Base-by-base conservation (phyloP, 164 flowering plant species). In the Kingdonia uniflora region DNA sequence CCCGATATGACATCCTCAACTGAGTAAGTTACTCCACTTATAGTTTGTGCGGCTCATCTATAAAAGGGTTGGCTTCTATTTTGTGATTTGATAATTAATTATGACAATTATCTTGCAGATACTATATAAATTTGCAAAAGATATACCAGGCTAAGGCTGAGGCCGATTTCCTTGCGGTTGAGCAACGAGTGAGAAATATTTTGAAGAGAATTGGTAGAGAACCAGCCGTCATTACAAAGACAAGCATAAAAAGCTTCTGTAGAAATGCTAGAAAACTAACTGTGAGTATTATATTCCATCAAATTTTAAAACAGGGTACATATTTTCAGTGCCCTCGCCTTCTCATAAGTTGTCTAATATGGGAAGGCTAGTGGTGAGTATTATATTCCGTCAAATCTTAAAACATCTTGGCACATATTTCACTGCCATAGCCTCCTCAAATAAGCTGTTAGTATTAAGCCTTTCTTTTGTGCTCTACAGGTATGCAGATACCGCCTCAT, bases 1-100 rank as follows among this genome's bases (percentile, higher is more conserved):
- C 97, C 97, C 11, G 97, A 94, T 67, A 94, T 94, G 99, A 87
- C 97, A 62, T 89, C 99, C 61, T 89, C 81, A 54, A 94, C 97
- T 25, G 99, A 94, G 99, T 94, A 13, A 78, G 84, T 80, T 39
- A 20, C 65, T 12, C 19, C 12, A 65, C 23, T 21, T 56, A n/a
- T 57, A 33, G 2, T 25, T 21, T 1, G 21, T 21, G 12, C 42
- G 52, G 16, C 5, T 12, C 37, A 42, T 48, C 50, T 17, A 41
- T 22, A 15, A 50, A 41, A 37, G 29, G 42, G 13, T 11, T 57
- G 23, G 14, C 35, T 17, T 14, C 46, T 42, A 12, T 49, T 16
- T 54, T 22, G 14, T 47, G 15, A 24, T 24, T 38, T 49, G 37
- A 40, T 67, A 44, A 11, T 64, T n/a, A 43, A 19, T n/a, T 50